phyloP scores from a whole-genome alignment of 176 grass and related monocot species.

The Pontederia paniculata region DNA sequence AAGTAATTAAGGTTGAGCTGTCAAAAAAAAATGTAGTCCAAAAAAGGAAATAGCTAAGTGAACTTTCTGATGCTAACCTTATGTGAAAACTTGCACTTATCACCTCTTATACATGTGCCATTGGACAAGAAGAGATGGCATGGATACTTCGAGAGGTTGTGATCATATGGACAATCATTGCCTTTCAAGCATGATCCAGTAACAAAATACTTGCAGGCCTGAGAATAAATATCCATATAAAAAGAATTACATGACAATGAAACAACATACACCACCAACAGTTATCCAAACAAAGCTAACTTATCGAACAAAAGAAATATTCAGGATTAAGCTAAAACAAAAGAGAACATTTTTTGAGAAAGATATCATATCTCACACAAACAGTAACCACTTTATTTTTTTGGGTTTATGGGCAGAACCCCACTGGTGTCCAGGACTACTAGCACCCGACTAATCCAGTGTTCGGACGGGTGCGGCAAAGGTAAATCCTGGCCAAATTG shows the following conservation, averaged over 20 bases:
- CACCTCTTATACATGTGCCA: conserved; percentile 64
- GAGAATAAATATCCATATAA: conserved; percentile 23
- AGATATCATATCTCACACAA: too few species aligned
- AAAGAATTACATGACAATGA: conserved; percentile 3
- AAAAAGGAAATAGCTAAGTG: neutral
- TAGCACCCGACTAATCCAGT: too few species aligned
- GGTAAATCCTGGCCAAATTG: too few species aligned
- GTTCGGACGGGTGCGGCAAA: too few species aligned
- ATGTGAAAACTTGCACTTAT: conserved; percentile 95
- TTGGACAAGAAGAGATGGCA: conserved; percentile 72
- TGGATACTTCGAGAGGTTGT: conserved; percentile 73
- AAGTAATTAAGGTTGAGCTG: neutral
- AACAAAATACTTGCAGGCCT: conserved; percentile 83
- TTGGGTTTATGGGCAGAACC: too few species aligned
- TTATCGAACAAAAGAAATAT: too few species aligned
- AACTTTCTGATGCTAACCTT: conserved; percentile 27
- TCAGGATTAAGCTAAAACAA: too few species aligned
- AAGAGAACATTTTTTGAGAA: too few species aligned
- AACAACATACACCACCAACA: neutral
- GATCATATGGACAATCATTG: conserved; percentile 87
- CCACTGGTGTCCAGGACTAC: too few species aligned
- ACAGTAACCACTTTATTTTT: too few species aligned
- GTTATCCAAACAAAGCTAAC: neutral
- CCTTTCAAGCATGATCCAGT: conserved; percentile 84
- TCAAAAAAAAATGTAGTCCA: neutral